phyloP scores from a whole-genome alignment of 225 moss, liverwort and hornwort species.

The Physcomitrellopsis africana region DNA sequence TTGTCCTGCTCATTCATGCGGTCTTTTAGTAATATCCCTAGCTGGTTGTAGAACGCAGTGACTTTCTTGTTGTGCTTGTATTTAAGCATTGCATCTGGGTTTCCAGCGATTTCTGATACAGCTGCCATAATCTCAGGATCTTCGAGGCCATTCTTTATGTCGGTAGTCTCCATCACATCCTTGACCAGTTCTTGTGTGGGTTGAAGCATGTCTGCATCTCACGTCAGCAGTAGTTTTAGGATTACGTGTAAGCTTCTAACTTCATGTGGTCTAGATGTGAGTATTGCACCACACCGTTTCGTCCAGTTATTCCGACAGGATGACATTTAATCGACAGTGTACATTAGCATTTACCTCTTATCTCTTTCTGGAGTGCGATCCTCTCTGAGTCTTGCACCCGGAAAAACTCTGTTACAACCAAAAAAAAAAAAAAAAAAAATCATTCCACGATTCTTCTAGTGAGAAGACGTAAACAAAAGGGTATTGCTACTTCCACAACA shows the following conservation, averaged over 20 bases:
- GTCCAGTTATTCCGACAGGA: too few species aligned
- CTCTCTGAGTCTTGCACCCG: slow-evolving; percentile 33
- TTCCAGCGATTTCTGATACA: slow-evolving; percentile 80
- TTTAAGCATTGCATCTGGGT: slow-evolving; percentile 75
- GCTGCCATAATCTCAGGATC: slow-evolving; percentile 86
- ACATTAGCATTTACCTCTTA: slow-evolving; percentile 28
- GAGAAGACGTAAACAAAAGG: not conserved
- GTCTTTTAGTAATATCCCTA: slow-evolving; percentile 71
- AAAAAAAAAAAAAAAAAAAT: not conserved
- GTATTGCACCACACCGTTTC: too few species aligned
- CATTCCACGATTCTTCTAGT: rapidly evolving
- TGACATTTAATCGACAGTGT: not conserved
- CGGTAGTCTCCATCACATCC: slow-evolving; percentile 68
- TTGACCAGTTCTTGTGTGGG: slow-evolving; percentile 83
- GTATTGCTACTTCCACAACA: too few species aligned
- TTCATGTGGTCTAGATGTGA: too few species aligned
- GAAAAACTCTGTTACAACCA: slow-evolving; percentile 38
- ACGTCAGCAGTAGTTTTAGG: not conserved
- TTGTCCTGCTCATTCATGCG: slow-evolving; percentile 56
- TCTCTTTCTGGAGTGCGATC: slow-evolving; percentile 39
- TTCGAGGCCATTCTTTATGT: slow-evolving; percentile 63
- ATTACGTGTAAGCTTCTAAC: rapidly evolving
- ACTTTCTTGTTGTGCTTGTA: slow-evolving; percentile 74
- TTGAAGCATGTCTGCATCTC: slow-evolving; percentile 62
- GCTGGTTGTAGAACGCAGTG: slow-evolving; percentile 55